These are phyloP conservation scores for Paramecium sonneborni DNA, from an alignment of 73 alveolate genomes.

Conservation along the genomic window DNA sequence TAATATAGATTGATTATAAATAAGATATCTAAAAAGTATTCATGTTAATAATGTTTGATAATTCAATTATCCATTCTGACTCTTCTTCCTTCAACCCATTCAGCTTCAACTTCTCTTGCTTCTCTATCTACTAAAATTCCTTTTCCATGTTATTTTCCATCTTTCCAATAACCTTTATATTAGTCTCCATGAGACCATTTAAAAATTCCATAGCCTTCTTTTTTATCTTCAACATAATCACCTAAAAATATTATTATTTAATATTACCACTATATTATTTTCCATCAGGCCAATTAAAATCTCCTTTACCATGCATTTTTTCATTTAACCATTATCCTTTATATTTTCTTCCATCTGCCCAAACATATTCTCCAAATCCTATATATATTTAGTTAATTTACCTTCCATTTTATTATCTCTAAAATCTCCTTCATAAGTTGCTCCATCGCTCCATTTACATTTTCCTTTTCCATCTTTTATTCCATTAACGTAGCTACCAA, in stretches of 20 bases:
- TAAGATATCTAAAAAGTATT: neutral
- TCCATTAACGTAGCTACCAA: constrained; percentile 53
- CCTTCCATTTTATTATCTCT: constrained; percentile 70
- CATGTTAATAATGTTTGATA: neutral
- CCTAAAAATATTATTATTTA: neutral
- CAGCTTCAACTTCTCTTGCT: constrained; percentile 72
- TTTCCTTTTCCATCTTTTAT: constrained; percentile 66
- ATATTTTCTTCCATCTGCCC: constrained; percentile 84
- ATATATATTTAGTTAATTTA: neutral
- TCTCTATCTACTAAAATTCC: constrained; percentile 72
- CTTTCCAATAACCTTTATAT: constrained; percentile 53
- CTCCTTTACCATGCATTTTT: constrained; percentile 76
- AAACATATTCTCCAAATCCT: constrained; percentile 72
- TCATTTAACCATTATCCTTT: constrained; percentile 78
- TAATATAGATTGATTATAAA: neutral
- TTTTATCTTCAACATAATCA: constrained; percentile 43
- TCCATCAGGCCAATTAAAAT: constrained; percentile 69
- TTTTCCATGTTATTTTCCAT: constrained; percentile 76
- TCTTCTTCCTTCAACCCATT: constrained; percentile 81
- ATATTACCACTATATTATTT: constrained; percentile 68
- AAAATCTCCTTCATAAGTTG: constrained; percentile 84
- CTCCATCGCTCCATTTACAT: constrained; percentile 76
- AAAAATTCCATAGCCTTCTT: constrained; percentile 40
- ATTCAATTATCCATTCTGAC: neutral
- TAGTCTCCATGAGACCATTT: constrained; percentile 32